Evolutionary conservation across 805 yeast species (phyloP), one percentile per base, ranked within the genome.

Genomic region (Candida endomychidarum): DNA sequence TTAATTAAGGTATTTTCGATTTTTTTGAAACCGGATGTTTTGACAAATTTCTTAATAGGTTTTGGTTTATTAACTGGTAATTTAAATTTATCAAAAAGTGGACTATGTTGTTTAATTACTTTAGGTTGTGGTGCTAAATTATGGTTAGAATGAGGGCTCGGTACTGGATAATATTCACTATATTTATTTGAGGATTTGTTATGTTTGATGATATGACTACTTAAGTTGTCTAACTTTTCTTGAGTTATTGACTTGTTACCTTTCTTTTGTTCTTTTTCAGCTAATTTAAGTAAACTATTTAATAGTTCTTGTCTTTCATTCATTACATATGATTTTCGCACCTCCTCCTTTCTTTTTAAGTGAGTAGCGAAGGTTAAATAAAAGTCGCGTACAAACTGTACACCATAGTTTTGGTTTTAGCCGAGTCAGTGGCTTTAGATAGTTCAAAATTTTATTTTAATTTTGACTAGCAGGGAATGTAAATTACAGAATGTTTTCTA

Each of bases 201-300:
- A 19, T 53, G 54, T 5, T 49, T 40, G 4, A 49, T 46, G 20
- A 61, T 60, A 43, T 54, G 61, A 25, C 50, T 48, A 26, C 61
- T 49, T 27, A 68, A 48, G 15, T 61, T 58, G 38, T 56, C 48
- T 40, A 68, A 50, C 40, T 67, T 67, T 11, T 66, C 72, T 29
- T 56, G 50, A 4, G 72, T 64, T 8, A 68, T 57, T 12, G 70
- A 53, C 16, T 44, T 54, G 43, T 68, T 68, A 8, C 74, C 74
- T 33, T 47, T 58, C 36, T 53, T 49, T 39, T 64, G 65, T 48
- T 68, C 74, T 45, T 56, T 57, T 40, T 62, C 60, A 11, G 70
- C 70, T 34, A 68, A 41, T 37, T 48, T 49, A 18, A 63, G 44
- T 17, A 64, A 47, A 34, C 54, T 51, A 24, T 61, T 51, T 15